Base-by-base conservation (phyloP, 2,329 filamentous ascomycete species). In the Onygena corvina region DNA sequence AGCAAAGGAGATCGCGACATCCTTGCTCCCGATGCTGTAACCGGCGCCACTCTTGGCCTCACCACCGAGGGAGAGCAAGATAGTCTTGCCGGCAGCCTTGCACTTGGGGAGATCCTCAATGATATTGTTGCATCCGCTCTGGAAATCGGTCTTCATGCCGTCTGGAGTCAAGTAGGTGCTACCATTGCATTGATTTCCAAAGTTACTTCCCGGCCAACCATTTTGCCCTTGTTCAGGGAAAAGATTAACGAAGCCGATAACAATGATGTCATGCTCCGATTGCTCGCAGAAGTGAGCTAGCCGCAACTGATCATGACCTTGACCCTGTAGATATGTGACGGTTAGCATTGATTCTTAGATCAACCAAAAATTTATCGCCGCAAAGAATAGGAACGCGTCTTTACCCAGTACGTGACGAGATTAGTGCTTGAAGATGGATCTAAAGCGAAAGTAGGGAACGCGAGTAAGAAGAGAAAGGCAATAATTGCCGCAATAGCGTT, bases 141-240 rank as follows among this genome's bases (percentile, higher is more conserved):
- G 64, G 27, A 77, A 64, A 2, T 64, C 47, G 4, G 71, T 72
- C 12, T 56, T 54, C 1, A 59, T 53, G 31, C 66, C 67, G 7
- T 64, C 61, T 49, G 67, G 59, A 20, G 58, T 58, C 56, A 69
- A 75, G 5, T 60, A 61, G 11, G 56, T 51, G 5, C 61, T 64
- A 52, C 66, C 66, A 54, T 29, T 18, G 30, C 76, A 79, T 35
- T 75, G 73, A 56, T 75, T 76, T 53, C 72, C 76, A 57, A 78
- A 79, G 63, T 79, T 77, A 9, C 68, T 71, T 8, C 67, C 69
- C 3, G 76, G 76, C 53, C 67, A 76, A 30, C 68, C 70, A 33
- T 65, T 67, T 14, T 59, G 52, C 25, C 59, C 58, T 40, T 69
- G 64, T 47, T 71, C 65, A 0, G 76, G 76, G 56, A 78, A 79